Evolutionary conservation across 768 basidiomycete species (phyloP).

Genomic region (Lactarius hatsudake): DNA sequence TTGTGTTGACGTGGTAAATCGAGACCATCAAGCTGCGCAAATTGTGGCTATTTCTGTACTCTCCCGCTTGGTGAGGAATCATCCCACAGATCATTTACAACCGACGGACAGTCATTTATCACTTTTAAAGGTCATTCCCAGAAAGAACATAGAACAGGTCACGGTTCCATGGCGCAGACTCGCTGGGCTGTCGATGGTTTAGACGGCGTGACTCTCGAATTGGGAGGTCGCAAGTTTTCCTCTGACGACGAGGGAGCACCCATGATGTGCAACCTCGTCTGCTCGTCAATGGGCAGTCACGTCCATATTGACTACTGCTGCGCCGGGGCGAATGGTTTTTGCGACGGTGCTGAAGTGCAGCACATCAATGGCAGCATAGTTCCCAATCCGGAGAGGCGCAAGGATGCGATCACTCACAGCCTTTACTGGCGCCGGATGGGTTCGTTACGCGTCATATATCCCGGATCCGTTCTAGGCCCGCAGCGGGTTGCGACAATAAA

Average conservation of each 20-base stretch:
- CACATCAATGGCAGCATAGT: conserved; percentile 45
- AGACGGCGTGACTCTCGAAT: conserved; percentile 48
- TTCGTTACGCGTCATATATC: conserved; percentile 30
- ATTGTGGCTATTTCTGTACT: conserved; percentile 59
- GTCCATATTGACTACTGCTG: conserved; percentile 57
- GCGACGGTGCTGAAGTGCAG: conserved; percentile 44
- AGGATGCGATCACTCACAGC: conserved; percentile 54
- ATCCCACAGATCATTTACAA: background rate
- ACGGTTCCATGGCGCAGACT: conserved; percentile 61
- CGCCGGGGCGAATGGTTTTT: conserved; percentile 36
- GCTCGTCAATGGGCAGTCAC: conserved; percentile 54
- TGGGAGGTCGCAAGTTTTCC: conserved; percentile 55
- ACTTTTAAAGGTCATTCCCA: conserved; percentile 51
- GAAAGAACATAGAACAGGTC: conserved; percentile 58
- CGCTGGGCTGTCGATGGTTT: conserved; percentile 56
- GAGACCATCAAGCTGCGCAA: conserved; percentile 41
- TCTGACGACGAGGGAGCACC: conserved; percentile 56
- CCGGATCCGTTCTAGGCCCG: background rate
- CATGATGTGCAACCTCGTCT: conserved; percentile 60
- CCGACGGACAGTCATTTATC: background rate
- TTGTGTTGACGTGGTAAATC: background rate
- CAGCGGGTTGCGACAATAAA: too few relatives aligned
- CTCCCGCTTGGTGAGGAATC: conserved; percentile 47
- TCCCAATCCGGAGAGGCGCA: conserved; percentile 46
- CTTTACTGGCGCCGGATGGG: conserved; percentile 60